phyloP scores from a whole-genome alignment of 257 asterid species.

The Nemophila menziesii region DNA sequence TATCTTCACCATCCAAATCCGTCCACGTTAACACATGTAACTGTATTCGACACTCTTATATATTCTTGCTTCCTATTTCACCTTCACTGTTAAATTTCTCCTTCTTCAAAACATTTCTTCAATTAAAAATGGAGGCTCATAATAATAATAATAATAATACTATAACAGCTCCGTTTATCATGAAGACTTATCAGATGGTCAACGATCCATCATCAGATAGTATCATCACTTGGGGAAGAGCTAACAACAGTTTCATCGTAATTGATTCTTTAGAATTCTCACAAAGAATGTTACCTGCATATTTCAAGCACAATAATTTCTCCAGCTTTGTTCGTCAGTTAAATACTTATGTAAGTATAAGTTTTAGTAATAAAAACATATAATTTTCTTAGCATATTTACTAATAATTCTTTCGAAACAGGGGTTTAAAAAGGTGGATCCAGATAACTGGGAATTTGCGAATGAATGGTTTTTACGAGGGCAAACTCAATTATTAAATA shows the following conservation, averaged over 20 bases:
- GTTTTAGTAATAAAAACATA: not conserved
- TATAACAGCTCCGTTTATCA: constrained; percentile 50
- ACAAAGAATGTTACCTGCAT: constrained; percentile 51
- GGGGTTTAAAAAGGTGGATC: constrained; percentile 86
- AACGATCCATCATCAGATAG: constrained; percentile 46
- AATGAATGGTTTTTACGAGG: constrained; percentile 82
- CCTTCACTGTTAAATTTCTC: too few relatives aligned
- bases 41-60: too few relatives aligned
- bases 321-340: constrained; percentile 93
- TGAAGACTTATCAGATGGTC: constrained; percentile 87
- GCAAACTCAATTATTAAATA: constrained; percentile 55
- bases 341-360: constrained; percentile 67
- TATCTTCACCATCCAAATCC: too few relatives aligned
- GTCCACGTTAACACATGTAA: too few relatives aligned
- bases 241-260: constrained; percentile 54
- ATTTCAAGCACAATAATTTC: constrained; percentile 83
- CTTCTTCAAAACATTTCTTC: too few relatives aligned
- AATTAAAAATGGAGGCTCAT: constrained; percentile 24
- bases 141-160: constrained; percentile 7
- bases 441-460: constrained; percentile 87
- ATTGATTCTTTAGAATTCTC: constrained; percentile 61
- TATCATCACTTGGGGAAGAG: constrained; percentile 53
- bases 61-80: too few relatives aligned
- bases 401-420: constrained; percentile 8
- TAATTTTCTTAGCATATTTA: not conserved